Conservation (phyloP, 2,329 filamentous ascomycete genomes). For the Gnomoniopsis smithogilvyi region DNA sequence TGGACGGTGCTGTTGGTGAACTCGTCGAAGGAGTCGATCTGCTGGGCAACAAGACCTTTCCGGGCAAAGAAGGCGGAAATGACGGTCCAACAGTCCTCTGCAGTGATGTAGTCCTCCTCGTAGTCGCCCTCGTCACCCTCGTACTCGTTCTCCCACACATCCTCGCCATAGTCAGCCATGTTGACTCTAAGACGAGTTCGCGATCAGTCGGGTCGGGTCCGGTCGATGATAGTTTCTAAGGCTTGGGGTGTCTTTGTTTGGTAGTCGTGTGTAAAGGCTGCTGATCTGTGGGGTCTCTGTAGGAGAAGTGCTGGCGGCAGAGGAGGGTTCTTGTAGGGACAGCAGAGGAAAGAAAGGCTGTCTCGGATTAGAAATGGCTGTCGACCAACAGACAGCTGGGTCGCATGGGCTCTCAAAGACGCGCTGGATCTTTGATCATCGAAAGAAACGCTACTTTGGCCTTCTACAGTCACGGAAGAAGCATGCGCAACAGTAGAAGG, state of each 20-base stretch:
- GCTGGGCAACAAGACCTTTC: constrained; percentile 94
- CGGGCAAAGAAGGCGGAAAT: constrained; percentile 96
- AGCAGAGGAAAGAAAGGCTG: neutral
- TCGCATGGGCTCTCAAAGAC: constrained; percentile 17
- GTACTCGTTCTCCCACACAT: constrained; percentile 35
- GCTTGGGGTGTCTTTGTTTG: neutral
- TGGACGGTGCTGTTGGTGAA: constrained; percentile 94
- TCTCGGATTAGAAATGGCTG: constrained; percentile 18
- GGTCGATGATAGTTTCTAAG: neutral
- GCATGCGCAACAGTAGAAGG: neutral
- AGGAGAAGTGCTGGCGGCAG: neutral
- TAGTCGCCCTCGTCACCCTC: constrained; percentile 65
- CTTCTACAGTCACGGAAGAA: neutral
- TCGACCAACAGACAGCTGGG: constrained; percentile 16
- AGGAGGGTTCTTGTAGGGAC: neutral
- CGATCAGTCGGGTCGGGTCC: neutral
- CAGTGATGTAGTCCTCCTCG: constrained; percentile 72
- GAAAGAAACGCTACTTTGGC: constrained; percentile 4
- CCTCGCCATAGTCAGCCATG: constrained; percentile 57
- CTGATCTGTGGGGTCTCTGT: neutral
- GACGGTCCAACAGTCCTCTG: constrained; percentile 97
- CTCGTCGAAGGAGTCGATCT: constrained; percentile 97
- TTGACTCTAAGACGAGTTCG: constrained; percentile 16
- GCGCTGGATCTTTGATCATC: constrained; percentile 15
- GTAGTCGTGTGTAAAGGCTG: neutral